Percentiles rank a stretch among this genome's conserved stretches.
phyloP scores from a whole-genome alignment of 805 yeast species.

The Candida quercuum region DNA sequence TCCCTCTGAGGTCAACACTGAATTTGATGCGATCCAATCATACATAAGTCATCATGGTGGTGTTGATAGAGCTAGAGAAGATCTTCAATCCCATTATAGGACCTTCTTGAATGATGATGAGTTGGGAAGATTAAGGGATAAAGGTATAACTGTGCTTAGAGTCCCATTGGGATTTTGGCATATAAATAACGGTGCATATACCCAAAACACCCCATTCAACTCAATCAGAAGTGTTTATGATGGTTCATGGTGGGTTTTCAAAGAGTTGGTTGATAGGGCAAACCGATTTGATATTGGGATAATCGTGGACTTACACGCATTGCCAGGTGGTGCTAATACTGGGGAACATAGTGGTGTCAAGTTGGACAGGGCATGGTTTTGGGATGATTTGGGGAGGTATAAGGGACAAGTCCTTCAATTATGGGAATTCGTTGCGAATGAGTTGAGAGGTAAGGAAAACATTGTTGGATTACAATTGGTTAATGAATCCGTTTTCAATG shows the following conservation, averaged over 20 bases:
- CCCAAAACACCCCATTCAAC: constrained; percentile 59
- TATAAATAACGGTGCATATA: constrained; percentile 56
- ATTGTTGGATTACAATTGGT: constrained; percentile 80
- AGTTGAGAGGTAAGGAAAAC: constrained; percentile 54
- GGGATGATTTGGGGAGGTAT: constrained; percentile 42
- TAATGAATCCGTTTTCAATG: constrained; percentile 72
- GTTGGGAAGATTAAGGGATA: constrained; percentile 67
- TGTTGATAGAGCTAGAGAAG: constrained; percentile 43
- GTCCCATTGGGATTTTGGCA: constrained; percentile 93
- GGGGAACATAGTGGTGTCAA: constrained; percentile 79
- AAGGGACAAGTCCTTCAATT: constrained; percentile 42
- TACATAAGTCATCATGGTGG: constrained; percentile 46
- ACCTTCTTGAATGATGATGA: constrained; percentile 60
- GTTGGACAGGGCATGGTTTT: constrained; percentile 56
- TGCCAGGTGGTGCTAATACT: constrained; percentile 90
- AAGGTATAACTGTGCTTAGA: constrained; percentile 72
- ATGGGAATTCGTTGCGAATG: constrained; percentile 56
- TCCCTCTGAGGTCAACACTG: constrained; percentile 55
- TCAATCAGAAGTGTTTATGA: constrained; percentile 49
- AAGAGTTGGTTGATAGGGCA: constrained; percentile 56
- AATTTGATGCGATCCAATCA: constrained; percentile 63
- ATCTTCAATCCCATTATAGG: constrained; percentile 62
- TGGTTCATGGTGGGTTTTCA: constrained; percentile 68
- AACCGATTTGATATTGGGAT: constrained; percentile 59
- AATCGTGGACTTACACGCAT: constrained; percentile 78